Conservation (phyloP, 208 protist species). For the Wallacemonas sp. region DNA sequence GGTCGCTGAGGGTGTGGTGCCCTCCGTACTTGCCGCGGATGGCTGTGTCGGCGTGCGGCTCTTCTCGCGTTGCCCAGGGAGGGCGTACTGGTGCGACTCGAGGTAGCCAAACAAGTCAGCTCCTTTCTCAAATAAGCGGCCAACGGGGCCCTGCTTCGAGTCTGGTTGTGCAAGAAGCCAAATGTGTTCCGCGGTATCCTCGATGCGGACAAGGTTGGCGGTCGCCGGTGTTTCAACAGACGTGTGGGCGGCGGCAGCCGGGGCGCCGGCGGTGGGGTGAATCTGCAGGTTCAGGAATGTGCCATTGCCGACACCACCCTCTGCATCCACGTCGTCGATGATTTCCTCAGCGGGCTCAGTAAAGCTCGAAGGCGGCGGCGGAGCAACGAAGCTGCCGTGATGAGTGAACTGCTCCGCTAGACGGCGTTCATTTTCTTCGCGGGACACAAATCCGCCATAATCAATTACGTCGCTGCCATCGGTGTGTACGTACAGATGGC, state of each 20-base stretch:
- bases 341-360: background rate
- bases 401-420: constrained; percentile 37
- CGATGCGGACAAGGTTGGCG: constrained; percentile 50
- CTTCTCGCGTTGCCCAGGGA: constrained; percentile 11
- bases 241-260: background rate
- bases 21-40: background rate
- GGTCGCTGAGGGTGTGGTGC: background rate
- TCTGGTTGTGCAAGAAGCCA: constrained; percentile 68
- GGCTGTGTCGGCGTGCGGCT: background rate
- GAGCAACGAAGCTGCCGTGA: constrained; percentile 35
- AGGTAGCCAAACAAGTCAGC: constrained; percentile 52
- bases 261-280: background rate
- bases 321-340: constrained; percentile 16
- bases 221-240: background rate
- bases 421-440: constrained; percentile 12
- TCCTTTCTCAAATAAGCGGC: constrained; percentile 44
- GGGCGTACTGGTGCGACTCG: constrained; percentile 22
- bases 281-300: constrained; percentile 14
- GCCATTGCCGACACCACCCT: constrained; percentile 2
- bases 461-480: constrained; percentile 78
- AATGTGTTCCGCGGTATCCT: constrained; percentile 61
- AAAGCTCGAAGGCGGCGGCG: background rate
- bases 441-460: constrained; percentile 46
- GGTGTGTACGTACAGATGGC: constrained; percentile 66
- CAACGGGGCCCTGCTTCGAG: constrained; percentile 40